Evolutionary conservation across 2,329 filamentous ascomycete genomes (phyloP), one percentile per base, ranked within the genome.

Genomic region (Microcyclosporella mali): DNA sequence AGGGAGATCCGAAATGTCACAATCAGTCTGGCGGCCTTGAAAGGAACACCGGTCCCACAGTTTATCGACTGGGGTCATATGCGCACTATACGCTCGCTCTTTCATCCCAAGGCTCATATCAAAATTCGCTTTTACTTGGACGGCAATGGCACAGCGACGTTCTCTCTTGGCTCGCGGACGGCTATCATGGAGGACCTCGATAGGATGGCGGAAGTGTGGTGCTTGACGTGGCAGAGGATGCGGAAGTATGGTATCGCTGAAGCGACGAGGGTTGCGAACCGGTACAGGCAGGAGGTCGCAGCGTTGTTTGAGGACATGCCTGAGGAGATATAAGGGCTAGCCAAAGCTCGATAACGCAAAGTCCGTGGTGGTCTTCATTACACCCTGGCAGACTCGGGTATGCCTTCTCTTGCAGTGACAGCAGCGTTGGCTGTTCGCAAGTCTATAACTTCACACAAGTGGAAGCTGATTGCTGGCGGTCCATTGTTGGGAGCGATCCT

Each of bases 61-160:
- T 39, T 9, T n/a, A 53, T 53, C 28, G 34, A 53, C 15, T 51
- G 48, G 50, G 15, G 43, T 3, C 48, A 53, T 39, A 53, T 53
- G 48, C 19, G 38, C 4, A 14, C 21, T 4, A 16, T 51, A 3
- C 40, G 45, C 17, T 27, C 27, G 16, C 28, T 51, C 16, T 53
- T 53, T 37, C 46, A 48, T 35, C 48, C 50, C 16, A 43, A 47
- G n/a, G 48, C 45, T 10, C 25, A 27, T 6, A 32, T 49, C 10
- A 48, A 41, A 14, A 43, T 53, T 15, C 45, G 45, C 4, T 53
- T 53, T 18, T 49, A 45, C 28, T 11, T 53, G 32, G 43, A 49
- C 1, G 49, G 48, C 12, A 47, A 43, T 19, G 47, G 49, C 12
- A 49, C 48, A 3, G 49, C 46, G 11, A 45, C 44, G 1, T 53